Evolutionary conservation across 192 early-diverging fungal species (phyloP).

Genomic region (Helicostylum pulchrum): DNA sequence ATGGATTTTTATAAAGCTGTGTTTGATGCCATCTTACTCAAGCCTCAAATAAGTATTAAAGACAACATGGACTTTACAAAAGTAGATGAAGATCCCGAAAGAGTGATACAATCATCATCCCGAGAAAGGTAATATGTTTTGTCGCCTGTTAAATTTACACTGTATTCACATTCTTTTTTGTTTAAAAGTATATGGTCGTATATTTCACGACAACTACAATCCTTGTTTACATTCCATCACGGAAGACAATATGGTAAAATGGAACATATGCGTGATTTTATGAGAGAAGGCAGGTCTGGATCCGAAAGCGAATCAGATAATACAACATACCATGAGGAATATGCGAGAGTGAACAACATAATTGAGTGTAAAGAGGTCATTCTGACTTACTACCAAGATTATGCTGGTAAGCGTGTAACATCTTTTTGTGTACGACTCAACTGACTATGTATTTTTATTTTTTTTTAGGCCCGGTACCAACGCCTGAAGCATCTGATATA

Average conservation of each 20-base stretch:
- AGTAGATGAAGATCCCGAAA: conserved; percentile 1
- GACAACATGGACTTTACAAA: conserved; percentile 64
- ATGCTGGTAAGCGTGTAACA: conserved; percentile 45
- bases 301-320: background rate
- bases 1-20: conserved; percentile 59
- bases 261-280: background rate
- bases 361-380: conserved; percentile 55
- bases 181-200: background rate
- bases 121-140: background rate
- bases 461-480: conserved; percentile 16
- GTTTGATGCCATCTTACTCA: conserved; percentile 47
- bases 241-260: background rate
- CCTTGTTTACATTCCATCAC: background rate
- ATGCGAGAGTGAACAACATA: conserved; percentile 61
- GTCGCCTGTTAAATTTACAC: background rate
- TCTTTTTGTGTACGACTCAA: background rate
- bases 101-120: background rate
- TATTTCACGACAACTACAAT: conserved; percentile 9
- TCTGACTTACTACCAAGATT: conserved; percentile 64
- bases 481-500: background rate
- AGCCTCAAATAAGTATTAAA: conserved; percentile 51
- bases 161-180: background rate
- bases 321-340: conserved; percentile 46
- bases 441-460: background rate
- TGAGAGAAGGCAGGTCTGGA: background rate